Evolutionary conservation across 805 yeast genomes (phyloP), one percentile per base, ranked within the genome.

Genomic region (Kuraishia piskuri): DNA sequence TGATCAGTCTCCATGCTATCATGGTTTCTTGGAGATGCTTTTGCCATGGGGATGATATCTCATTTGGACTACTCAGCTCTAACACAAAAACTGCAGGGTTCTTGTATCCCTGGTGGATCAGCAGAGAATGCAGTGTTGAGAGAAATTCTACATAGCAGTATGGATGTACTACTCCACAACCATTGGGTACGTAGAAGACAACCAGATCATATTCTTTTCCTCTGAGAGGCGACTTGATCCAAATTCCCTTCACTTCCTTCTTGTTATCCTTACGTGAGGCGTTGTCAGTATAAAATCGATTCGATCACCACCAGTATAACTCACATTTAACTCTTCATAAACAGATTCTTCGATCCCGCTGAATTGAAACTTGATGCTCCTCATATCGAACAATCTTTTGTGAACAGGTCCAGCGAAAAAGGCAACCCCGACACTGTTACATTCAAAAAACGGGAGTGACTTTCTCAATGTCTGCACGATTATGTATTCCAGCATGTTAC

Each of bases 91-190:
- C 64, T 3, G 69, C 73, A 1, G 84, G 84, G 56, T 73, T 76
- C 22, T 61, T 54, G 57, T 79, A 79, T 1, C 84, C 84, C 57
- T 76, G 79, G 51, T 73, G 64, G 24, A 72, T 67, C 36, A 80
- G 64, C 20, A 74, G 63, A 1, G 72, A 68, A 23, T 73, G 67
- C 48, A 77, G 57, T 3, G 75, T 64, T 47, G 71, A 65, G 44
- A 78, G 54, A 57, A 68, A 79, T 59, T 79, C 84, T 12, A 69
- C 53, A 55, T 77, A 78, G 54, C 73, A 68, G 56, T 71, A 71
- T 1, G 76, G 72, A 1, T 72, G 65, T 21, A 56, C 45, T 31
- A 31, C 40, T 31, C 40, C 40, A 3, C 40, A 14, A 2, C 64
- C 60, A 14, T 81, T 80, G 8, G 78, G 82, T 14, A 78, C 63